Conservation (phyloP, 495 filamentous ascomycete species). For the Thozetella sp. region DNA sequence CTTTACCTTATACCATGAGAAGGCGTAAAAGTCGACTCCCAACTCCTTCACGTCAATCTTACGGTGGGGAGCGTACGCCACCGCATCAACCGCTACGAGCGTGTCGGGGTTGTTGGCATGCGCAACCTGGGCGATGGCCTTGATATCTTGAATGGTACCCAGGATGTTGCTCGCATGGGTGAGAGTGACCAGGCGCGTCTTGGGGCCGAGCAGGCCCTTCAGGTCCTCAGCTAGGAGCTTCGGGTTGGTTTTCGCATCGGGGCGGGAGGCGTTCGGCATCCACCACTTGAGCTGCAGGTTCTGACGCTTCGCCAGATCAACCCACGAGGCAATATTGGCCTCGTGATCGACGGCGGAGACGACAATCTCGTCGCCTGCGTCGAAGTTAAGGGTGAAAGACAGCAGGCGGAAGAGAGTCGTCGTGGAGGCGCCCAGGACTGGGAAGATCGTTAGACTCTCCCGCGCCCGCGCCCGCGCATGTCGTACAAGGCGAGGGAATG, state of each 20-base stretch:
- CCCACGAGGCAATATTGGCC: conserved; percentile 71
- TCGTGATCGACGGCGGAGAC: conserved; percentile 72
- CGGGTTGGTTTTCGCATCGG: conserved; percentile 41
- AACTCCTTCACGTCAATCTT: conserved; percentile 64
- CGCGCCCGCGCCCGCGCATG: too few relatives aligned
- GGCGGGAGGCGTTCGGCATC: conserved; percentile 34
- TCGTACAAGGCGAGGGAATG: not conserved
- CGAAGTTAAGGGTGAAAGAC: conserved; percentile 58
- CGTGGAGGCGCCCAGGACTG: conserved; percentile 67
- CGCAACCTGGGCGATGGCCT: conserved; percentile 53
- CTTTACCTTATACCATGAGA: conserved; percentile 70
- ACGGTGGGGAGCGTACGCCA: conserved; percentile 72
- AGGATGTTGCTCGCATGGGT: conserved; percentile 74
- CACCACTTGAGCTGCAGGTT: conserved; percentile 70
- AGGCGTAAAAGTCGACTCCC: conserved; percentile 74
- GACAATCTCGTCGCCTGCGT: conserved; percentile 63
- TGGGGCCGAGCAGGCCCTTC: conserved; percentile 51
- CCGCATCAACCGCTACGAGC: conserved; percentile 58
- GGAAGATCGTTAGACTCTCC: conserved; percentile 1
- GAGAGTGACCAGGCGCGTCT: conserved; percentile 66
- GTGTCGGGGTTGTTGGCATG: conserved; percentile 41
- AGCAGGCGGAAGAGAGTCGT: conserved; percentile 77
- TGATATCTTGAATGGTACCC: conserved; percentile 67
- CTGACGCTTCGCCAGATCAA: conserved; percentile 57
- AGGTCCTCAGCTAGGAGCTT: conserved; percentile 55